phyloP scores from a whole-genome alignment of 108 stramenopile species.

The Skeletonema costatum region DNA sequence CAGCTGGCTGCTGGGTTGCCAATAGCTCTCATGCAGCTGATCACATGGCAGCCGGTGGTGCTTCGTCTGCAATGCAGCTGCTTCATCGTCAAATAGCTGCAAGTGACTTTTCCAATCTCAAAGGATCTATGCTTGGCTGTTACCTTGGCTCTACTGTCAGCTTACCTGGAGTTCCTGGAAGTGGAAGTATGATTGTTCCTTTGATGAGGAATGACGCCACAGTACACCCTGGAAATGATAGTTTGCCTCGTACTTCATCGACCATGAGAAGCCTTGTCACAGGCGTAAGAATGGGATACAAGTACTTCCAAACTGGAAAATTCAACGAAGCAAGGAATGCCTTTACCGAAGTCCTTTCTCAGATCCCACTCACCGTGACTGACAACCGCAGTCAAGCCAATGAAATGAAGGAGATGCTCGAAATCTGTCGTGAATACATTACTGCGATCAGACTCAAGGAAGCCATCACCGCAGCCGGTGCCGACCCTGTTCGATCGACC shows the following conservation, averaged over 20 bases:
- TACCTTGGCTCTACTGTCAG: conserved; percentile 88
- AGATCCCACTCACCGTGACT: conserved; percentile 91
- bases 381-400: conserved; percentile 80
- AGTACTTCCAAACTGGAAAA: conserved; percentile 93
- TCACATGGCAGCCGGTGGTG: conserved; percentile 95
- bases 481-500: conserved; percentile 86
- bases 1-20: conserved; percentile 87
- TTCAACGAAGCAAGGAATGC: conserved; percentile 88
- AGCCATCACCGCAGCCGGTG: conserved; percentile 68
- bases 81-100: conserved; percentile 98
- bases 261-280: conserved; percentile 71
- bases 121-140: conserved; percentile 78
- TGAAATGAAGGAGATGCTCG: conserved; percentile 95
- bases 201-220: conserved; percentile 84
- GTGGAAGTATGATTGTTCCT: conserved; percentile 70
- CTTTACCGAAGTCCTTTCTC: conserved; percentile 76
- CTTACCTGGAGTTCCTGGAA: conserved; percentile 88
- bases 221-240: conserved; percentile 80
- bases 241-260: conserved; percentile 79
- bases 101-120: conserved; percentile 89
- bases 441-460: conserved; percentile 95
- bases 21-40: conserved; percentile 96
- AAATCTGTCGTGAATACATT: conserved; percentile 95
- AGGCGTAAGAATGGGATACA: conserved; percentile 89
- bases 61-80: conserved; percentile 94